These are phyloP conservation scores for Nicotiana noctiflora DNA, from an alignment of 257 asterid genomes.

Conservation along the genomic window DNA sequence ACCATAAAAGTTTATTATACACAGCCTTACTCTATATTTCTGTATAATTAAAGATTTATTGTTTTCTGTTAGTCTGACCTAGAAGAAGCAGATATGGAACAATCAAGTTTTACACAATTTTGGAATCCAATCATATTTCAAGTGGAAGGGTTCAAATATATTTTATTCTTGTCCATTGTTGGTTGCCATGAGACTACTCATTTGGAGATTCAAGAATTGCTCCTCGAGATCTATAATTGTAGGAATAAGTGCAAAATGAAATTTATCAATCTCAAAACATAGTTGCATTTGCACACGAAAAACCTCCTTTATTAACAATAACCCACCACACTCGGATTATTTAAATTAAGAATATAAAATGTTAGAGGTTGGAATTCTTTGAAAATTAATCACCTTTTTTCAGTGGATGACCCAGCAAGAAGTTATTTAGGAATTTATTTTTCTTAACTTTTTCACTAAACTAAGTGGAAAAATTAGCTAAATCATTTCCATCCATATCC, in stretches of 20 bases:
- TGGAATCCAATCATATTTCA: too few species aligned
- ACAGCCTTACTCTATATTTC: too few species aligned
- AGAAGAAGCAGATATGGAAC: too few species aligned
- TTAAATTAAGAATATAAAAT: not conserved
- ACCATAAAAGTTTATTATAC: too few species aligned
- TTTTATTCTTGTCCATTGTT: too few species aligned
- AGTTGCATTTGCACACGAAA: not conserved
- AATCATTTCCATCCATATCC: not conserved
- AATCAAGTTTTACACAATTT: too few species aligned
- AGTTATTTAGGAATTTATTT: not conserved
- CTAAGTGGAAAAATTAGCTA: not conserved
- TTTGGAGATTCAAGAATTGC: not conserved
- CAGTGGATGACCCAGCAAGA: not conserved
- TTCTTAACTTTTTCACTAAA: not conserved
- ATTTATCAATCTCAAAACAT: not conserved
- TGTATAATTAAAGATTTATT: too few species aligned
- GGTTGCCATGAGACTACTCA: not conserved
- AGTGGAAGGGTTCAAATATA: too few species aligned
- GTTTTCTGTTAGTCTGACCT: too few species aligned
- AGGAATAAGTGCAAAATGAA: not conserved
- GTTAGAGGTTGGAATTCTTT: not conserved
- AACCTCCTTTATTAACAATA: not conserved
- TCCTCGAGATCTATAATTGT: constrained; percentile 9
- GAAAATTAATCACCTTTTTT: not conserved
- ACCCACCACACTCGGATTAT: not conserved